Evolutionary conservation across 2,329 filamentous ascomycete genomes (phyloP).

Genomic region (Cercospora berteroae): DNA sequence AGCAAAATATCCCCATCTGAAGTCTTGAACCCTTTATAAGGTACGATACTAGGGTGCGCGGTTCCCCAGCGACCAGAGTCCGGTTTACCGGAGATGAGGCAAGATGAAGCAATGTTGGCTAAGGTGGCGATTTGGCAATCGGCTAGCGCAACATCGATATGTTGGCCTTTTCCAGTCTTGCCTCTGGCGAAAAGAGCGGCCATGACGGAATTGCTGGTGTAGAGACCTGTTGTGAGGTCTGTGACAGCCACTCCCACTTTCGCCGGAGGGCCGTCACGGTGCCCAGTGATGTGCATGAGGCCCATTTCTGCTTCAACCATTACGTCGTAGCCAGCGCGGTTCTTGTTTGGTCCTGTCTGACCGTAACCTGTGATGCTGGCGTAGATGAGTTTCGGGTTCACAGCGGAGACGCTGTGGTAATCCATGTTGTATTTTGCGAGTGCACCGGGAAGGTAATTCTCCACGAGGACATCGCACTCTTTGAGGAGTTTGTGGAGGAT

Average conservation of each 20-base stretch:
- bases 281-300: constrained; percentile 96
- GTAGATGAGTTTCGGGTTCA: constrained; percentile 88
- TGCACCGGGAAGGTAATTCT: constrained; percentile 91
- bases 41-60: constrained; percentile 96
- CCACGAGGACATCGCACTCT: constrained; percentile 87
- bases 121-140: constrained; percentile 94
- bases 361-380: constrained; percentile 97
- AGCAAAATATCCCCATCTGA: constrained; percentile 62
- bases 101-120: constrained; percentile 92
- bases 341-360: constrained; percentile 86
- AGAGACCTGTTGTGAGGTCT: constrained; percentile 90
- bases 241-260: constrained; percentile 98
- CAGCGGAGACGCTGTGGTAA: constrained; percentile 72
- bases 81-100: constrained; percentile 79
- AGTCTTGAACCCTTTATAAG: constrained; percentile 78
- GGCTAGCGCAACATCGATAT: constrained; percentile 86
- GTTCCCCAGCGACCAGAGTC: constrained; percentile 94
- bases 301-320: constrained; percentile 99
- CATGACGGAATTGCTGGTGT: constrained; percentile 94
- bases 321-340: constrained; percentile 91
- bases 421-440: constrained; percentile 90
- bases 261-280: constrained; percentile 81
- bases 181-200: constrained; percentile 77
- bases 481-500: constrained; percentile 82
- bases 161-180: constrained; percentile 77